A percentile compares a stretch with the other conserved stretches of the same genome.
These are phyloP conservation scores for Cystobasidium onofrii DNA, from an alignment of 768 basidiomycete genomes.

Conservation along the genomic window DNA sequence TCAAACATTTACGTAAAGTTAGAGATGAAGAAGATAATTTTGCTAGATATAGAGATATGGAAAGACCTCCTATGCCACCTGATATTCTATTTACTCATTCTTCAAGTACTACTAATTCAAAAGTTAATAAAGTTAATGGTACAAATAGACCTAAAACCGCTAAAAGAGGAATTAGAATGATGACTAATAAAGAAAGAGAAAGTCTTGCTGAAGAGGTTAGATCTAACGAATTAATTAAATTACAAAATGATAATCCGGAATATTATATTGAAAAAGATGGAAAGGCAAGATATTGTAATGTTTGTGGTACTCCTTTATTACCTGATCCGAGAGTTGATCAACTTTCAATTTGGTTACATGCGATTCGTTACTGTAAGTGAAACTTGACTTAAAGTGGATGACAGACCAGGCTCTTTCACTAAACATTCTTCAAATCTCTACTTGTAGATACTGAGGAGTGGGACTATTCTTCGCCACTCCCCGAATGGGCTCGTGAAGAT, in stretches of 20 bases:
- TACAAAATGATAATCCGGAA: conserved; percentile 19
- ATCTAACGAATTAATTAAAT: conserved; percentile 7
- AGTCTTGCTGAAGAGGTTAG: conserved; percentile 33
- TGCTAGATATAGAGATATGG: conserved; percentile 32
- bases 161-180: conserved; percentile 10
- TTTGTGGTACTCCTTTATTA: conserved; percentile 85
- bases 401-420: too few relatives aligned
- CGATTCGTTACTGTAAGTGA: conserved; percentile 54
- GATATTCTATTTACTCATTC: not conserved
- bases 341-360: conserved; percentile 92
- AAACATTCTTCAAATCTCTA: not conserved
- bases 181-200: conserved; percentile 20
- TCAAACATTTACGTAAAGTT: conserved; percentile 29
- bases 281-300: conserved; percentile 60
- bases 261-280: conserved; percentile 35
- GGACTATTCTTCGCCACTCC: conserved; percentile 75
- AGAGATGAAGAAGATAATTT: conserved; percentile 33
- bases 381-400: conserved; percentile 40
- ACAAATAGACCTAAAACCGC: conserved; percentile 5
- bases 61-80: conserved; percentile 2
- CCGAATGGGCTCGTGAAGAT: conserved; percentile 63
- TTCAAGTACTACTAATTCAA: too few relatives aligned
- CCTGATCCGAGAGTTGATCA: conserved; percentile 88
- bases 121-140: not conserved
- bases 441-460: conserved; percentile 65